Percentiles rank a stretch among this genome's conserved stretches.
Conservation (phyloP, 805 yeast species). For the Hanseniaspora jakobsenii region DNA sequence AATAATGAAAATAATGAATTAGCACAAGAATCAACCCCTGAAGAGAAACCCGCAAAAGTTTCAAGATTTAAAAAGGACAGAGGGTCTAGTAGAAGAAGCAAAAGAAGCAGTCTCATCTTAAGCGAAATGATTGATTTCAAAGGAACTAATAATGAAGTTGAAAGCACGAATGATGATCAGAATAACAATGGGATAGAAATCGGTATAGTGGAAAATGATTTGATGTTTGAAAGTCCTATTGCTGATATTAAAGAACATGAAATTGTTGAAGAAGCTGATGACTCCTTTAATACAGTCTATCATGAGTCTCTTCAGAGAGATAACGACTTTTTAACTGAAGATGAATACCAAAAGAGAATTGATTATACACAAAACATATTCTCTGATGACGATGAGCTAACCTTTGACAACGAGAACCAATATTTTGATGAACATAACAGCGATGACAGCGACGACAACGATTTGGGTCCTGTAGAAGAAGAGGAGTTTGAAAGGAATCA, state of each 20-base stretch:
- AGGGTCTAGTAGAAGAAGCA: neutral
- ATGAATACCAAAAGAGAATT: neutral
- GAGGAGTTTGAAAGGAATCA: conserved; percentile 8
- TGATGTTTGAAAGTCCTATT: neutral
- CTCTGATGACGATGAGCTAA: conserved; percentile 7
- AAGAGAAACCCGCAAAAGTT: conserved; percentile 19
- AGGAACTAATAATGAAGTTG: neutral
- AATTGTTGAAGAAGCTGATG: conserved; percentile 7
- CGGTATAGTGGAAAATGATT: conserved; percentile 12
- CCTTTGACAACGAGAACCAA: no score
- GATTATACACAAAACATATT: conserved; percentile 4
- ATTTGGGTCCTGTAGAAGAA: conserved; percentile 12
- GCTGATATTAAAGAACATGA: neutral
- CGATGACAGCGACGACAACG: neutral
- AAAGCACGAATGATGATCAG: no score
- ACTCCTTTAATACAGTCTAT: conserved; percentile 4
- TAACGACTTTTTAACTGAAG: conserved; percentile 1
- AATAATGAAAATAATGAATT: conserved; percentile 24
- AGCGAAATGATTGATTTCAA: neutral
- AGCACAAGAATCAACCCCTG: conserved; percentile 11
- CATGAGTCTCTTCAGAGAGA: neutral
- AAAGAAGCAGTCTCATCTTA: conserved; percentile 9
- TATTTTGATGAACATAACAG: neutral
- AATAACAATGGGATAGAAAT: no score
- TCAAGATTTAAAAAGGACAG: conserved; percentile 27